These are phyloP conservation scores for Zea luxurians DNA, from an alignment of 176 grass and related monocot genomes.

Conservation along the genomic window DNA sequence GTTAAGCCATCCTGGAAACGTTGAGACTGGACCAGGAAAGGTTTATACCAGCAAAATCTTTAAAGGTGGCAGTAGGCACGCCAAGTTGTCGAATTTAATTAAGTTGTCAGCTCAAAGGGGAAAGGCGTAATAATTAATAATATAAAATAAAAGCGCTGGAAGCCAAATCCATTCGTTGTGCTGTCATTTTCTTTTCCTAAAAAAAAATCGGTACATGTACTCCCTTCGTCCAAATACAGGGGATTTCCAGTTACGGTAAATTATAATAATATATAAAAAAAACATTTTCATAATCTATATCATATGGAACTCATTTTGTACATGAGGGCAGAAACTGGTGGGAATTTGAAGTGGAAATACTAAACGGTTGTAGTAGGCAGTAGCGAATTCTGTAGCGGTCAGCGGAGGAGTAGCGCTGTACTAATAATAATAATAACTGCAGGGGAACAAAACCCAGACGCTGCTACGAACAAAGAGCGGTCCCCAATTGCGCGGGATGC, in stretches of 20 bases:
- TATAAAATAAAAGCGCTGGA: neutral
- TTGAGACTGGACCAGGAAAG: constrained; percentile 13
- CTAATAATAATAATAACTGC: neutral
- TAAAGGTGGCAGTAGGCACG: constrained; percentile 27
- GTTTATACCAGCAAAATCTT: constrained; percentile 1
- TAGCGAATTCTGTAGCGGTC: no score
- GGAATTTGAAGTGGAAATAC: neutral
- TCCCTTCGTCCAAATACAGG: neutral
- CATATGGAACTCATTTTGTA: neutral
- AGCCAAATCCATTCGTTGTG: neutral
- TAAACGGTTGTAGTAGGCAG: no score
- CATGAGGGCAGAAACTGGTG: neutral
- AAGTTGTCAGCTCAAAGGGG: constrained; percentile 5
- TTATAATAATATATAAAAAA: neutral
- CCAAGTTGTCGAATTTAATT: constrained; percentile 26
- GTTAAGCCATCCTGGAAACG: constrained; percentile 24
- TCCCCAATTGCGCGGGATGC: no score
- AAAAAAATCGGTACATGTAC: neutral
- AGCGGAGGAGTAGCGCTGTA: neutral
- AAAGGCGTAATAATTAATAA: neutral
- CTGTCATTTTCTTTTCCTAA: neutral
- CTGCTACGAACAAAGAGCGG: no score
- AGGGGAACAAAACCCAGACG: neutral
- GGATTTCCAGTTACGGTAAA: neutral
- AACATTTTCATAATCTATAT: neutral